Evolutionary conservation across 148 eudicot genomes (phyloP).

Genomic region (Nepenthes mirabilis): DNA sequence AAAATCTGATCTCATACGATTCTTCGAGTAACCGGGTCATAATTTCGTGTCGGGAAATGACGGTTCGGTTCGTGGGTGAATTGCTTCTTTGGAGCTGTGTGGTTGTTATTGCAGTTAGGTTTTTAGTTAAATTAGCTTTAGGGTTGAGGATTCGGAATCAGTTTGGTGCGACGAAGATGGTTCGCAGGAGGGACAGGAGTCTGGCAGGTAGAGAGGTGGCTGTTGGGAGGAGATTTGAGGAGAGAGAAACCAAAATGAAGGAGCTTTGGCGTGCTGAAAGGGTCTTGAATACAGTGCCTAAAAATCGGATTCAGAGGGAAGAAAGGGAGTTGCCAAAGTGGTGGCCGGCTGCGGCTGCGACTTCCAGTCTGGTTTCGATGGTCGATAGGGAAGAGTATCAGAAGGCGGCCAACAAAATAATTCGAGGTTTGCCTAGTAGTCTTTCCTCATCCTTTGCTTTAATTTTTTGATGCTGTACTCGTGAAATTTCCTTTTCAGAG

Average conservation of each 20-base stretch:
- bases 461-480: not conserved
- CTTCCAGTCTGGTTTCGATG: constrained; percentile 9
- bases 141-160: constrained; percentile 20
- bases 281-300: constrained; percentile 9
- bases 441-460: not conserved
- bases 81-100: constrained; percentile 28
- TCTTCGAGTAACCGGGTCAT: constrained; percentile 18
- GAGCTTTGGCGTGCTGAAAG: constrained; percentile 4
- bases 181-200: constrained; percentile 76
- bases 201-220: constrained; percentile 80
- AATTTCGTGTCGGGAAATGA: constrained; percentile 45
- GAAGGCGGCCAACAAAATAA: constrained; percentile 46
- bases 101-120: constrained; percentile 27
- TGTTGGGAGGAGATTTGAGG: constrained; percentile 28
- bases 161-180: constrained; percentile 20
- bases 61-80: constrained; percentile 38
- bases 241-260: constrained; percentile 6
- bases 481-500: not conserved
- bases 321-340: constrained; percentile 56
- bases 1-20: constrained; percentile 28
- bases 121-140: constrained; percentile 27
- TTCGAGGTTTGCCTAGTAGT: constrained; percentile 45
- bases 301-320: constrained; percentile 13
- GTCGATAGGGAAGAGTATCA: constrained; percentile 38
- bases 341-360: constrained; percentile 52